Base-by-base conservation (phyloP, 768 basidiomycete genomes). In the button mushroom (Agaricus bisporus) region DNA sequence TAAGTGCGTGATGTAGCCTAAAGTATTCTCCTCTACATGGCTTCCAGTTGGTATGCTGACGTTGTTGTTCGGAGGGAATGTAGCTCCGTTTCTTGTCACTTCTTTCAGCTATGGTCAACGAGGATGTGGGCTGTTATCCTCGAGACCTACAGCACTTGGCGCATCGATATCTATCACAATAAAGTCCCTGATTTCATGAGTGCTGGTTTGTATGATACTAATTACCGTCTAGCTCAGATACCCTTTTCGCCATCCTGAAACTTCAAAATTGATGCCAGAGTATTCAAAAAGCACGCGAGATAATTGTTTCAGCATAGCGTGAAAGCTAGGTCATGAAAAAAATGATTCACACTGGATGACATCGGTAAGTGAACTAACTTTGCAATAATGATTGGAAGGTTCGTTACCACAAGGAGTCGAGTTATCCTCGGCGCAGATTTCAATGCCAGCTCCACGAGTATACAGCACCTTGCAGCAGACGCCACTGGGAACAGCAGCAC, bases 221-320 rank as follows among this genome's bases (percentile, higher is more conserved):
- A 45, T 54, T 38, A 48, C 53, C 47, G 28, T 54, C 29, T 39
- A 22, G 47, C 25, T 41, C 28, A 37, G 32, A 32, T 32, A 35
- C 20, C 29, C 38, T 18, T n/a, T 15, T 50, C 14, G 41, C 25
- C 37, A 28, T 14, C 11, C 53, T 54, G 53, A 48, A 54, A 54
- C 53, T 42, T 26, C 47, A 54, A 54, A 26, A 41, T 54, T 48
- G 42, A 22, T 35, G 8, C 46, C 7, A 42, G 29, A 54, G 18
- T 36, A 54, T 54, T 48, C 47, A 35, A 42, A 36, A 25, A 32
- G 7, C 32, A 32, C 32, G 38, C 47, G 41, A 38, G 46, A 48
- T 10, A 14, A 18, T 28, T 42, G 53, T 54, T 54, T 54, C 53
- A 54, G 12, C 18, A 17, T 38, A 48, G 46, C 53, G 53, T 54